Evolutionary conservation across 2,329 filamentous ascomycete species (phyloP), one percentile per base, ranked within the genome.

Genomic region (Fusarium anguioides): DNA sequence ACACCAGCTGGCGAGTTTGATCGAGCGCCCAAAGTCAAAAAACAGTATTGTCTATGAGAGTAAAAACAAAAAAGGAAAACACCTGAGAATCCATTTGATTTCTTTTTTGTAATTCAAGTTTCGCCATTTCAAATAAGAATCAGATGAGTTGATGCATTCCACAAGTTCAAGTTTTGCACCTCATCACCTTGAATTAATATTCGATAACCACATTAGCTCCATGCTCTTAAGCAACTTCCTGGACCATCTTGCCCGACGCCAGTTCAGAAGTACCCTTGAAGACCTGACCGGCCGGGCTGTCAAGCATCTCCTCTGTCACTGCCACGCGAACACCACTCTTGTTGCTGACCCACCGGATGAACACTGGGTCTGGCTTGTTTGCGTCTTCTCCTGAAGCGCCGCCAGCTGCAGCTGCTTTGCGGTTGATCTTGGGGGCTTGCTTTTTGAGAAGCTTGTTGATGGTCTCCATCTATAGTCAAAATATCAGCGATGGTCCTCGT

Each of bases 361-460:
- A 90, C 9, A 89, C 80, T 2, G 89, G 84, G 62, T 87, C 83
- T 1, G 89, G 81, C 65, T 81, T 86, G 35, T 81, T 80, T 4
- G 75, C 68, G 3, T 83, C 82, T 2, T 76, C 79, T 47, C 85
- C 85, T 9, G 82, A 81, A 53, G 71, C 74, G 37, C 48, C 31
- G 14, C 29, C 75, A 41, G 46, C 46, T 24, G 33, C 33, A 26
- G 75, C 83, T 29, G 77, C 83, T 69, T 85, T 86, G 66, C 83
- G 81, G 68, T 86, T 90, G 56, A 87, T 87, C 78, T 95, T 94
- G 23, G 92, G 90, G 2, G 92, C 91, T 76, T 94, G 92, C 75
- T 94, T 94, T 78, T 94, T 94, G 50, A 96, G 87, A 3, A 96
- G 87, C 73, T 94, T 94, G 82, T 96, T 94, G 85, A 96, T 95